Evolutionary conservation across 768 basidiomycete species (phyloP).

Genomic region (Postia placenta): DNA sequence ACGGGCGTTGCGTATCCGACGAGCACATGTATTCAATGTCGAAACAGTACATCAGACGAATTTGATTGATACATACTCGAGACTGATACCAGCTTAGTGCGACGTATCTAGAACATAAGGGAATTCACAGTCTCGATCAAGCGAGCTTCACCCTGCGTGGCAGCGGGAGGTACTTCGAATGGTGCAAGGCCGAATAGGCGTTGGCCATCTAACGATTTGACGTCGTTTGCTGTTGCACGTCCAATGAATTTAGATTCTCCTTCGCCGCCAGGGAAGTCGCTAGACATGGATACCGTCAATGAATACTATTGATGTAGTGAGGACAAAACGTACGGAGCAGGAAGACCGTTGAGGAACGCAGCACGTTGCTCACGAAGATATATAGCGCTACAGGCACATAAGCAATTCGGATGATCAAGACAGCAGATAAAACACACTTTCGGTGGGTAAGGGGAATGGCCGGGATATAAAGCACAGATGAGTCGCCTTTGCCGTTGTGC

Average conservation of each 20-base stretch:
- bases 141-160: slow-evolving; percentile 8
- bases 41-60: too few species aligned
- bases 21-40: too few species aligned
- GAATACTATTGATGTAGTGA: too few species aligned
- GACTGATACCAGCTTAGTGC: too few species aligned
- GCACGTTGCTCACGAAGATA: slow-evolving; percentile 61
- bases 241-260: slow-evolving; percentile 34
- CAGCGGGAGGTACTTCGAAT: slow-evolving; percentile 17
- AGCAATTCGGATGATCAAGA: not conserved
- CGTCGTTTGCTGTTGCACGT: slow-evolving; percentile 32
- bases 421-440: slow-evolving; percentile 26
- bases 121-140: slow-evolving; percentile 25
- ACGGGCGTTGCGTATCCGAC: too few species aligned
- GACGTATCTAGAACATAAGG: slow-evolving; percentile 8
- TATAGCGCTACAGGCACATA: slow-evolving; percentile 26
- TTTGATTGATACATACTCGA: too few species aligned
- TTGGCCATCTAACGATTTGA: slow-evolving; percentile 31
- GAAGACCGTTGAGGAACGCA: slow-evolving; percentile 49
- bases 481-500: slow-evolving; percentile 49
- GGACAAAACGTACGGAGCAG: slow-evolving; percentile 46
- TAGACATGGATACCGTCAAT: slow-evolving; percentile 3
- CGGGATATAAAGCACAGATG: slow-evolving; percentile 74
- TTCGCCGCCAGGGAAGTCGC: slow-evolving; percentile 52
- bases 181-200: slow-evolving; percentile 38
- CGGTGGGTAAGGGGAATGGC: slow-evolving; percentile 59